phyloP scores from a whole-genome alignment of 306 rosid species.

The Dryas octopetala region DNA sequence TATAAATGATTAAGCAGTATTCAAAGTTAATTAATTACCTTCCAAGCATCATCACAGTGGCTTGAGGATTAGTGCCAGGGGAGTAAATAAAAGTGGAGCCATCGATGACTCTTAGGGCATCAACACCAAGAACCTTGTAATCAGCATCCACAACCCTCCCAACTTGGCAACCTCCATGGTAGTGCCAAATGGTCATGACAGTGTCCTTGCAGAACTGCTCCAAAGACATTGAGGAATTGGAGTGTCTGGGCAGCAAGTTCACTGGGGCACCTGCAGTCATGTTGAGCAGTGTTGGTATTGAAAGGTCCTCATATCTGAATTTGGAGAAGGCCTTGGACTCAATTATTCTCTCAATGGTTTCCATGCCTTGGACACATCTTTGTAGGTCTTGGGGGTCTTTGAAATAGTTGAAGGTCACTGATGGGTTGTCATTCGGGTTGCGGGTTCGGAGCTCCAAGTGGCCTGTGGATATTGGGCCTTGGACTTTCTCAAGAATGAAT shows the following conservation, averaged over 20 bases:
- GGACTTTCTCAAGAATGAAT: slow-evolving; percentile 60
- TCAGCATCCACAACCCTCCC: slow-evolving; percentile 60
- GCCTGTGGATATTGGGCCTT: slow-evolving; percentile 68
- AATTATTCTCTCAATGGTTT: slow-evolving; percentile 40
- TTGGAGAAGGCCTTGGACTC: slow-evolving; percentile 53
- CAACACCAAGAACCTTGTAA: slow-evolving; percentile 61
- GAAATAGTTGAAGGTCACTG: slow-evolving; percentile 72
- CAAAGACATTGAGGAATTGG: slow-evolving; percentile 41
- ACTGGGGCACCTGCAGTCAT: slow-evolving; percentile 50
- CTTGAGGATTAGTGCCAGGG: slow-evolving; percentile 87
- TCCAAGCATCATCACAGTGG: slow-evolving; percentile 85
- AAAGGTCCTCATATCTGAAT: slow-evolving; percentile 33
- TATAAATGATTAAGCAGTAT: not conserved
- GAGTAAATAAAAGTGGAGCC: slow-evolving; percentile 76
- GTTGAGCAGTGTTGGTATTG: slow-evolving; percentile 41
- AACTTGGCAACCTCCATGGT: slow-evolving; percentile 80
- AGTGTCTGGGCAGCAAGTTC: slow-evolving; percentile 59
- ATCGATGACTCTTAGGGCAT: slow-evolving; percentile 65
- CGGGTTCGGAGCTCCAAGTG: slow-evolving; percentile 55
- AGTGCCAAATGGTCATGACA: slow-evolving; percentile 87
- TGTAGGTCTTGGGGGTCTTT: slow-evolving; percentile 55
- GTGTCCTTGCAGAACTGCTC: slow-evolving; percentile 69
- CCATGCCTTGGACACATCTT: slow-evolving; percentile 61
- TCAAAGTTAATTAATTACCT: slow-evolving; percentile 30
- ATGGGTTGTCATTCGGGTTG: slow-evolving; percentile 64